Base-by-base conservation (phyloP, 192 early-diverging fungal genomes). In the Umbelopsis isabellina region DNA sequence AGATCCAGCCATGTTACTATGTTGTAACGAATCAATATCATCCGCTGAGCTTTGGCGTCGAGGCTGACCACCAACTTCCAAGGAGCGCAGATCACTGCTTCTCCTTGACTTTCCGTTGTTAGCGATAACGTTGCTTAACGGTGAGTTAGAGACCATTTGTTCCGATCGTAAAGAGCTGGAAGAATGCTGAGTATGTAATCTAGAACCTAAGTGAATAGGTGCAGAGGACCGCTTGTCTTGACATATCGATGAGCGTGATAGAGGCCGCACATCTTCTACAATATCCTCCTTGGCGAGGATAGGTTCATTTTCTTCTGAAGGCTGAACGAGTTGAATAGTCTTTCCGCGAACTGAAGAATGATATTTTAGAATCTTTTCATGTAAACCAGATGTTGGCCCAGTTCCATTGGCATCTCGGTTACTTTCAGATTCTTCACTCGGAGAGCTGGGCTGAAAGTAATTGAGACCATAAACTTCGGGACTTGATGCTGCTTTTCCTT, bases 301-400 rank as follows among this genome's bases (percentile, higher is more conserved):
- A 7, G 55, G 15, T 4, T 61, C 33, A 25, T 30, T 61, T 16
- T 33, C 30, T 35, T 61, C 55, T 4, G 55, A 35, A 7, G 55
- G 55, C 13, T 61, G 10, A 25, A 68, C 67, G 5, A 68, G 27
- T 5, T 51, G 35, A 41, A 68, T 41, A 22, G 67, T 20, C 18
- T 72, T 72, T 22, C 70, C 70, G 21, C 61, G 58, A 12, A 72
- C 55, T 13, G 70, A 72, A 27, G 70, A 47, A 65, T 72, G 70
- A 25, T 72, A 72, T 20, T 53, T 55, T 10, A 70, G 30, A 18
- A 25, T 30, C 18, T 35, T 35, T 33, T 35, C 55, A 16, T 61
- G 27, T 7, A 30, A 25, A 35, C 33, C 16, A 15, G 13, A 18
- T 12, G 27, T 25, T n/a, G 41, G 12, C n/a, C 46, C 27, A 20